phyloP scores from a whole-genome alignment of 805 yeast genomes.

The Maudiozyma barnettii region DNA sequence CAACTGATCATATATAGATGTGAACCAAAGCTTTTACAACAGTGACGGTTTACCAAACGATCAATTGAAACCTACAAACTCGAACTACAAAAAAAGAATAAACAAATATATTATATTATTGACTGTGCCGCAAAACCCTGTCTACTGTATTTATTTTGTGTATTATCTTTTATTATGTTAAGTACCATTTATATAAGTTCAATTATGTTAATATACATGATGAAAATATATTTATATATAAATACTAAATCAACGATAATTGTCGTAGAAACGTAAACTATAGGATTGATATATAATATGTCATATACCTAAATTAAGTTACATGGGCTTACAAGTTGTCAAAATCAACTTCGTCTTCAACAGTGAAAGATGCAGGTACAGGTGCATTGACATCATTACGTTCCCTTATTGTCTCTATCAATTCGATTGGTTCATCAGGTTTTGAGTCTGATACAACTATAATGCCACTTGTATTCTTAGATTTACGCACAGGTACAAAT shows the following conservation, averaged over 20 bases:
- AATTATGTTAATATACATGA: neutral
- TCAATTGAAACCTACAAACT: too few relatives aligned
- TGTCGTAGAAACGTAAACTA: neutral
- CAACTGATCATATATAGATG: too few relatives aligned
- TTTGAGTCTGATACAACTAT: constrained; percentile 58
- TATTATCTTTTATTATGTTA: neutral
- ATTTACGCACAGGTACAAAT: constrained; percentile 74
- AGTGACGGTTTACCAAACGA: too few relatives aligned
- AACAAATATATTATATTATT: too few relatives aligned
- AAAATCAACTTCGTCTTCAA: constrained; percentile 25
- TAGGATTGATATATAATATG: too few relatives aligned
- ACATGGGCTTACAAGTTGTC: constrained; percentile 1
- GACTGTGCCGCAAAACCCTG: neutral
- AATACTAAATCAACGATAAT: neutral
- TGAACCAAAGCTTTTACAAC: too few relatives aligned
- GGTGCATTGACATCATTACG: constrained; percentile 66
- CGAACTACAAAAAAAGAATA: too few relatives aligned
- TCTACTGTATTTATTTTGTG: neutral
- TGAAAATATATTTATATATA: neutral
- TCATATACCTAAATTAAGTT: too few relatives aligned
- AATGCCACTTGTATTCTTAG: constrained; percentile 59
- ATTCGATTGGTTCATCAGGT: constrained; percentile 51
- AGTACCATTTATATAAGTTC: neutral
- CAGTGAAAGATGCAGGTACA: constrained; percentile 27
- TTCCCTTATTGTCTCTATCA: constrained; percentile 79